These are phyloP conservation scores for Fusarium solani-melongenae DNA, from an alignment of 2,329 filamentous ascomycete species.

Conservation along the genomic window DNA sequence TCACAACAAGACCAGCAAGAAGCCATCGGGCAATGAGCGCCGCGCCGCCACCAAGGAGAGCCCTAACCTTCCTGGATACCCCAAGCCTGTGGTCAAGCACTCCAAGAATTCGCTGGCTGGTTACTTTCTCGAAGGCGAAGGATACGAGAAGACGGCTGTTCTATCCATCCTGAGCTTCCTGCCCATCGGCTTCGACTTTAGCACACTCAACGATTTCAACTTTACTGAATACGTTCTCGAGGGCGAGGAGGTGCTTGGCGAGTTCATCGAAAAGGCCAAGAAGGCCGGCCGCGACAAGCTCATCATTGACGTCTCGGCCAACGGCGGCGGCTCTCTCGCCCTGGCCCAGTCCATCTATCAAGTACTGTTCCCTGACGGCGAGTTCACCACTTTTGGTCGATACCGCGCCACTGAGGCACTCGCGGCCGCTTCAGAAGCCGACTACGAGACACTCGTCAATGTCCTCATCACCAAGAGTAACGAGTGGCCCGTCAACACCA, in stretches of 20 bases:
- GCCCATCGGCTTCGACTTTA: conserved; percentile 22
- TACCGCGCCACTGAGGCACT: conserved; percentile 38
- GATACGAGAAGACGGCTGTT: conserved; percentile 37
- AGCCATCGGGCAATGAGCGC: conserved; percentile 10
- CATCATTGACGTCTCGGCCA: conserved; percentile 39
- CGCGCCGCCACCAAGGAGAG: neutral
- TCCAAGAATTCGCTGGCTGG: conserved; percentile 18
- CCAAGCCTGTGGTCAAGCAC: conserved; percentile 31
- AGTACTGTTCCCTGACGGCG: conserved; percentile 34
- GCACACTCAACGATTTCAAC: neutral
- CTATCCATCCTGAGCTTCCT: conserved; percentile 39
- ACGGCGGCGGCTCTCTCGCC: conserved; percentile 36
- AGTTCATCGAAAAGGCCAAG: conserved; percentile 35
- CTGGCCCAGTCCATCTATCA: conserved; percentile 36
- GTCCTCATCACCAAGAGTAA: conserved; percentile 16
- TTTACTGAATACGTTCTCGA: conserved; percentile 30
- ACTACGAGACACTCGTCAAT: conserved; percentile 29
- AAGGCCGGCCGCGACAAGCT: conserved; percentile 37
- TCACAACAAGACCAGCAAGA: conserved; percentile 7
- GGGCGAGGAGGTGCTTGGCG: conserved; percentile 25
- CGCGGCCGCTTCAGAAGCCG: conserved; percentile 24
- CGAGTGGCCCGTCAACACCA: conserved; percentile 22
- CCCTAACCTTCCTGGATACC: conserved; percentile 15
- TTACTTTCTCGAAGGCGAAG: conserved; percentile 35
- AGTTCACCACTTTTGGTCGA: conserved; percentile 31